A percentile compares a stretch with the other conserved stretches of the same genome.
phyloP scores from a whole-genome alignment of 2,329 filamentous ascomycete genomes.

The Fusarium setosum region DNA sequence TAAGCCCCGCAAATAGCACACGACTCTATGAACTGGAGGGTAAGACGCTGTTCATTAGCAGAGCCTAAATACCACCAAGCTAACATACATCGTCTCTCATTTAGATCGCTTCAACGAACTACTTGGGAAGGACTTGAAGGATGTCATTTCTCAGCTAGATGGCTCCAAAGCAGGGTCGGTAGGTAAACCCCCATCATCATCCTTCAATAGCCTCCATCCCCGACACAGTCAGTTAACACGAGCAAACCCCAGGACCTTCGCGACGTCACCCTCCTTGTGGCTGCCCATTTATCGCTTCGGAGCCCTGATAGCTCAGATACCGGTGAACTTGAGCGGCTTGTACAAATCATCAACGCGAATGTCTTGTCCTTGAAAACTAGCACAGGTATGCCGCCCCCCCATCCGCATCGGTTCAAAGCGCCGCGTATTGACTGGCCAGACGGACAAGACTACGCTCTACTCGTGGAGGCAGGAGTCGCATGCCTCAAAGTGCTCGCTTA shows the following conservation, averaged over 20 bases:
- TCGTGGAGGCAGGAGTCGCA: constrained; percentile 42
- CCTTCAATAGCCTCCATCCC: no score
- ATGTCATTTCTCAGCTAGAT: background rate
- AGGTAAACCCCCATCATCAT: background rate
- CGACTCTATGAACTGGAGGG: constrained; percentile 21
- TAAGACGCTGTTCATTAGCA: background rate
- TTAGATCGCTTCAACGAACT: background rate
- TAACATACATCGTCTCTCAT: background rate
- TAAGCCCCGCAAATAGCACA: constrained; percentile 21
- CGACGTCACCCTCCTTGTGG: constrained; percentile 4
- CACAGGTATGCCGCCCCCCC: constrained; percentile 8
- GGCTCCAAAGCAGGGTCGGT: background rate
- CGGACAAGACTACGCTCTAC: constrained; percentile 4
- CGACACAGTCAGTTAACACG: background rate
- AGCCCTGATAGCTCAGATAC: background rate
- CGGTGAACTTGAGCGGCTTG: background rate
- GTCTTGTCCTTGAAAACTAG: background rate
- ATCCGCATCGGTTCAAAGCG: background rate
- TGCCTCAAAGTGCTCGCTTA: constrained; percentile 43
- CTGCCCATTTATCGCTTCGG: background rate
- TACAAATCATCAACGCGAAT: background rate
- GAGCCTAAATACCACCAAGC: background rate
- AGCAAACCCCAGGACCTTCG: constrained; percentile 9
- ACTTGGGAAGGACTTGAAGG: background rate
- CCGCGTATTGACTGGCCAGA: background rate